Percentiles rank a stretch among this genome's conserved stretches.
Evolutionary conservation across 2,329 filamentous ascomycete species (phyloP).

Genomic region (Penicillium sp.): DNA sequence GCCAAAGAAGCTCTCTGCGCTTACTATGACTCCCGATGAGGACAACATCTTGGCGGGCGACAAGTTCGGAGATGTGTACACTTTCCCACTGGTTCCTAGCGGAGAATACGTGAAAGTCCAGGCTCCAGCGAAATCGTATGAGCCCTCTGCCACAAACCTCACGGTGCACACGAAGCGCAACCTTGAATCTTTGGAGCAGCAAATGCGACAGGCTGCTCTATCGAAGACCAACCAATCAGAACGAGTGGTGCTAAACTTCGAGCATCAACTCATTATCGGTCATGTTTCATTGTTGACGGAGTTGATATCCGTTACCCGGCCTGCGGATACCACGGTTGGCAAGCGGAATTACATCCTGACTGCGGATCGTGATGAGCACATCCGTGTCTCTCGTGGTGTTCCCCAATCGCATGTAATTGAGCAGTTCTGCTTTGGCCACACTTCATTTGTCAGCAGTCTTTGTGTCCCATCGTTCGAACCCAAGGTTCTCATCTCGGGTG

Average conservation of each 20-base stretch:
- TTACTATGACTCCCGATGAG: conserved; percentile 67
- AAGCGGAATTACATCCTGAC: conserved; percentile 61
- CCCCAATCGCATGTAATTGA: conserved; percentile 88
- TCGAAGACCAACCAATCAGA: conserved; percentile 42
- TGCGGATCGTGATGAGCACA: conserved; percentile 74
- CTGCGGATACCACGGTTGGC: conserved; percentile 47
- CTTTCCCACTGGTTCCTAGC: conserved; percentile 66
- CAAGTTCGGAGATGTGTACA: conserved; percentile 96
- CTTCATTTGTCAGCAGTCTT: conserved; percentile 75
- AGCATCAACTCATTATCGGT: conserved; percentile 75
- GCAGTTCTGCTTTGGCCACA: conserved; percentile 83
- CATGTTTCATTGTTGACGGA: conserved; percentile 95
- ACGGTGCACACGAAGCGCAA: conserved; percentile 65
- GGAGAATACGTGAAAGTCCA: conserved; percentile 33
- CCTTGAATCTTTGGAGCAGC: conserved; percentile 55
- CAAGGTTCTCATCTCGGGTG: conserved; percentile 75
- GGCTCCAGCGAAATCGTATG: conserved; percentile 37
- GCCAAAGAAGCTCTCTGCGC: conserved; percentile 82
- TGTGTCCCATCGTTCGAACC: conserved; percentile 58
- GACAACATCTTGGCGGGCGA: conserved; percentile 77
- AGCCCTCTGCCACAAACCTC: conserved; percentile 54
- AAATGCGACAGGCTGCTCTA: conserved; percentile 49
- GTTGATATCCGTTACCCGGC: conserved; percentile 55
- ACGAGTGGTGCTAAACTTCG: conserved; percentile 58
- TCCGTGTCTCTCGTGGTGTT: conserved; percentile 76